Percentiles rank a stretch among this genome's conserved stretches.
These are phyloP conservation scores for Solanum peruvianum DNA, from an alignment of 257 asterid genomes.

Conservation along the genomic window DNA sequence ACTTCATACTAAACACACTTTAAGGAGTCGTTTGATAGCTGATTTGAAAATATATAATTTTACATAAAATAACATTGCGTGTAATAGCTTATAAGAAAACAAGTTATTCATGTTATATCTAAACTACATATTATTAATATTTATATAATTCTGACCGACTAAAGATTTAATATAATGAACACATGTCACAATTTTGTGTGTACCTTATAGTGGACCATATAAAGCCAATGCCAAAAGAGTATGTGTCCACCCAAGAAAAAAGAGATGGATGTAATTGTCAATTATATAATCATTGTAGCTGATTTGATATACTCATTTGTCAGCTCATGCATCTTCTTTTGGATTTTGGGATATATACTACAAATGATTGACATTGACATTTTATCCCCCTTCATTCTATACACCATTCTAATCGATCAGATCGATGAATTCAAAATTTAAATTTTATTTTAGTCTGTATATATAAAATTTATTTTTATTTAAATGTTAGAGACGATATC, in stretches of 20 bases:
- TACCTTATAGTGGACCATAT: neutral
- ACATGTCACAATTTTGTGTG: neutral
- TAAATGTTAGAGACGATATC: too few species aligned
- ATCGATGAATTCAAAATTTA: too few species aligned
- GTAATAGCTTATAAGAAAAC: too few species aligned
- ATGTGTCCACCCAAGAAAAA: neutral
- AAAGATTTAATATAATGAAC: neutral
- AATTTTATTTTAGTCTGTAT: neutral
- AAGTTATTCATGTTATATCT: too few species aligned
- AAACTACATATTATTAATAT: too few species aligned
- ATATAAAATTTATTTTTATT: accelerated
- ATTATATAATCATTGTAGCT: neutral
- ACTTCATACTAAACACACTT: too few species aligned
- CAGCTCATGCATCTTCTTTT: neutral
- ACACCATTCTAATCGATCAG: too few species aligned
- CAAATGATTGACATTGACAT: neutral
- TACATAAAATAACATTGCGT: too few species aligned
- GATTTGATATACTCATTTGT: neutral
- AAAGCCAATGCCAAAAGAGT: neutral
- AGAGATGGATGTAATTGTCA: neutral
- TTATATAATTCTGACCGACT: too few species aligned
- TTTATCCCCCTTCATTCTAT: neutral
- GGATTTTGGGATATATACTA: neutral
- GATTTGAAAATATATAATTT: too few species aligned
- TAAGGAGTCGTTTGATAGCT: accelerated